A percentile compares a stretch with the other conserved stretches of the same genome.
phyloP scores from a whole-genome alignment of 1,139 yeast genomes.

The Kazachstania sp. region DNA sequence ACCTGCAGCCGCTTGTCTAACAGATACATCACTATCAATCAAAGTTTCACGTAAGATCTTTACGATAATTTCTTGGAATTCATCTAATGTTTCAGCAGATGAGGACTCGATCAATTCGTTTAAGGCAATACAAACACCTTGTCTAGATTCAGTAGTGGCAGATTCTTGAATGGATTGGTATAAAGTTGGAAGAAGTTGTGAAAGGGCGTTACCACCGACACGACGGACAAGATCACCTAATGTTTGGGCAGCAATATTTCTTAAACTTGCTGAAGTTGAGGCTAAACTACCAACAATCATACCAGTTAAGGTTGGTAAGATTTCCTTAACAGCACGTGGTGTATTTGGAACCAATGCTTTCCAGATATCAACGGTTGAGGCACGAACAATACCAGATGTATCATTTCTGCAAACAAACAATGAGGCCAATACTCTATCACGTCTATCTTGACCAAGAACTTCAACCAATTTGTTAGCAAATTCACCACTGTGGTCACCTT shows the following conservation, averaged over 20 bases:
- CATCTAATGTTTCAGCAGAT: conserved; percentile 49
- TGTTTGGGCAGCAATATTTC: conserved; percentile 87
- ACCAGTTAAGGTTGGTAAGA: conserved; percentile 73
- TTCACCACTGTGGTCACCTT: conserved; percentile 47
- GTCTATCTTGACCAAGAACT: conserved; percentile 77
- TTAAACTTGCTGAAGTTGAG: conserved; percentile 65
- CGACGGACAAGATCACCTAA: conserved; percentile 93
- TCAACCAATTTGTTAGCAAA: conserved; percentile 64
- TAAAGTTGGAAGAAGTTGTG: conserved; percentile 78
- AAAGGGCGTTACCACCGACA: conserved; percentile 82
- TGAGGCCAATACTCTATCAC: conserved; percentile 76
- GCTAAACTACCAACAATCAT: conserved; percentile 79
- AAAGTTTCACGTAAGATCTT: conserved; percentile 70
- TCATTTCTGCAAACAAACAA: conserved; percentile 92
- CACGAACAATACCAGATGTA: conserved; percentile 76
- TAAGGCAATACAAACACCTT: conserved; percentile 93
- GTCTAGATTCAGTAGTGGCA: conserved; percentile 71
- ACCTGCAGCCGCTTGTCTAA: conserved; percentile 83
- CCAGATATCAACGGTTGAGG: conserved; percentile 94
- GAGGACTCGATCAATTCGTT: conserved; percentile 78
- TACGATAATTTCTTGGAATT: conserved; percentile 63
- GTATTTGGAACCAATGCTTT: conserved; percentile 93
- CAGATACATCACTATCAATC: conserved; percentile 62
- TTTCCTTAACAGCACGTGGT: conserved; percentile 91
- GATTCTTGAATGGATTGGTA: conserved; percentile 53